phyloP scores from a whole-genome alignment of 2,329 filamentous ascomycete genomes.

The Bertia moriformis region DNA sequence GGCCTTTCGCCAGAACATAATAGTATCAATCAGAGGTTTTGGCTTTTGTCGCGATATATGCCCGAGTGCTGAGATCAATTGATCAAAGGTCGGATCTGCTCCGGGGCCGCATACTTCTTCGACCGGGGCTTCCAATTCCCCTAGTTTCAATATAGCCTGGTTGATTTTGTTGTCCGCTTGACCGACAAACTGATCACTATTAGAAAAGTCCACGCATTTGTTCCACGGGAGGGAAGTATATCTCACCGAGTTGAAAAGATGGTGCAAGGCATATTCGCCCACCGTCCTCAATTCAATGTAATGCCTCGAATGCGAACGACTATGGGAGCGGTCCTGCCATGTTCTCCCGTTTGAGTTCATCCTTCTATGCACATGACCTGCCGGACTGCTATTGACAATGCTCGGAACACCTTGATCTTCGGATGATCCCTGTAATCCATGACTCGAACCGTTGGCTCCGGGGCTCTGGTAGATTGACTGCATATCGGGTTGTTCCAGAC shows the following conservation, averaged over 20 bases:
- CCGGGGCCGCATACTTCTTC: constrained; percentile 84
- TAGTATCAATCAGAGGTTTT: constrained; percentile 85
- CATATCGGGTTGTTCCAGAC: neutral
- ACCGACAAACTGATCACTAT: constrained; percentile 58
- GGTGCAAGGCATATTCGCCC: constrained; percentile 93
- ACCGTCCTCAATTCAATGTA: constrained; percentile 76
- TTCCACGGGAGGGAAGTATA: neutral
- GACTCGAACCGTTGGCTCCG: neutral
- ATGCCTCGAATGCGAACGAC: constrained; percentile 63
- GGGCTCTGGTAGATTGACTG: neutral
- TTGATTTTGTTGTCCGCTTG: constrained; percentile 95
- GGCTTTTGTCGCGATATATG: constrained; percentile 91
- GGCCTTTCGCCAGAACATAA: constrained; percentile 95
- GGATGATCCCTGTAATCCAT: neutral
- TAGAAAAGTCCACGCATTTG: constrained; percentile 10
- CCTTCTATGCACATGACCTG: constrained; percentile 37
- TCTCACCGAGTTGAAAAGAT: constrained; percentile 78
- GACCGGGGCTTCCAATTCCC: constrained; percentile 69
- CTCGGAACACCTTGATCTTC: neutral
- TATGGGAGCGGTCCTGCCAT: constrained; percentile 58
- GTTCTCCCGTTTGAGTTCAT: constrained; percentile 47
- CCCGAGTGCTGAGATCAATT: constrained; percentile 80
- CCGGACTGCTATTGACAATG: constrained; percentile 13
- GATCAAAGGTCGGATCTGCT: constrained; percentile 78
- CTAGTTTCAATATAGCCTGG: constrained; percentile 55